Evolutionary conservation across 192 early-diverging fungal species (phyloP).

Genomic region (Rhizophagus clarus): DNA sequence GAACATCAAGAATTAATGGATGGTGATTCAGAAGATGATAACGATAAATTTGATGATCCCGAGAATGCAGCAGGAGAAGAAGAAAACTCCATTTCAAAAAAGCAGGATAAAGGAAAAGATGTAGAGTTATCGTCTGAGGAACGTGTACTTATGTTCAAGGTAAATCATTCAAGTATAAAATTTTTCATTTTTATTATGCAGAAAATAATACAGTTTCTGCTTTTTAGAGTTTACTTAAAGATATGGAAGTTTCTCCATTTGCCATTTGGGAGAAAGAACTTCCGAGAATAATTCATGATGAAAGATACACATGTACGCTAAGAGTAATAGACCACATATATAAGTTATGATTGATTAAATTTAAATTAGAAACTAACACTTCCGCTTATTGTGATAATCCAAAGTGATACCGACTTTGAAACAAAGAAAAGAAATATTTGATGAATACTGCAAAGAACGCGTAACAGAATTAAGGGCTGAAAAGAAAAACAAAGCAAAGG

Average conservation of each 20-base stretch:
- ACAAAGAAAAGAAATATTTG: slow-evolving; percentile 66
- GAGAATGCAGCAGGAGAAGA: neutral
- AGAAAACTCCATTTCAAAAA: slow-evolving; percentile 23
- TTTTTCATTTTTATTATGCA: neutral
- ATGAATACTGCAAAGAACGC: slow-evolving; percentile 71
- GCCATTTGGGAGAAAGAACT: slow-evolving; percentile 75
- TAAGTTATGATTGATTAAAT: neutral
- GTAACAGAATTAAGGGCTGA: slow-evolving; percentile 58
- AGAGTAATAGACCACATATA: neutral
- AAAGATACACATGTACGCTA: slow-evolving; percentile 55
- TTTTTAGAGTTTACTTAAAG: slow-evolving; percentile 58
- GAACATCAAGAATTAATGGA: slow-evolving; percentile 32
- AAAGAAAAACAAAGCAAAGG: slow-evolving; percentile 43
- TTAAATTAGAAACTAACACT: neutral
- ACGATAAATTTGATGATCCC: slow-evolving; percentile 7
- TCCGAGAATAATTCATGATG: slow-evolving; percentile 64
- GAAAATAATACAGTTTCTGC: neutral
- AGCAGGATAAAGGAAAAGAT: slow-evolving; percentile 36
- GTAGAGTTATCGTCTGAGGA: slow-evolving; percentile 41
- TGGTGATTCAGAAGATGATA: slow-evolving; percentile 39
- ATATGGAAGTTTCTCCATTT: slow-evolving; percentile 73
- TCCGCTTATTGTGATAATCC: slow-evolving; percentile 15
- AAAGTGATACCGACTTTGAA: slow-evolving; percentile 51
- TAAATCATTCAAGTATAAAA: slow-evolving; percentile 16
- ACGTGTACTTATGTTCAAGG: slow-evolving; percentile 42